Evolutionary conservation across 2,329 filamentous ascomycete genomes (phyloP), one percentile per base, ranked within the genome.

Genomic region (Fusarium albosuccineum): DNA sequence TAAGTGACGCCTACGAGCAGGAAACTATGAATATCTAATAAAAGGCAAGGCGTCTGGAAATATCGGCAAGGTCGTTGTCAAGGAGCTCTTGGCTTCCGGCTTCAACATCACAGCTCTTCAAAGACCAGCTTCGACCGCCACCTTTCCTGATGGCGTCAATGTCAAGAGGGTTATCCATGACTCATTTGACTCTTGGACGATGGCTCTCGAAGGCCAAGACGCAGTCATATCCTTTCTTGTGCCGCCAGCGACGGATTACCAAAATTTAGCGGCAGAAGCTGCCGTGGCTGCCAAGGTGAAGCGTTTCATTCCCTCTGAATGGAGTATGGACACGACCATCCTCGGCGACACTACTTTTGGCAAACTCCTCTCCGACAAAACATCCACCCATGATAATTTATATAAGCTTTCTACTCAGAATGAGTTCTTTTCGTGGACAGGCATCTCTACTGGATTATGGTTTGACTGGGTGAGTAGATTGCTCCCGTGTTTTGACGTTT

Each of bases 291-390:
- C 53, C n/a, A 41, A 34, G 53, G 53, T 57, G 44, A 48, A 27
- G 16, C 37, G 27, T 3, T 57, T 57, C 22, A 49, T 57, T 14
- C 42, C 53, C 2, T 57, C 53, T 1, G 53, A 57, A 49, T 57
- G 53, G 53, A 44, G 53, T 9, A 57, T 57, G 53, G 13, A 49
- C 42, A 57, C 53, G 26, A 49, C 34, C 16, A 57, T 57, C 16
- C 53, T 57, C 4, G 44, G 34, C 11, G 44, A 41, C 26, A 49
- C 33, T 14, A 34, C 49, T 4, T 57, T 57, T 6, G 42, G 53
- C 13, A 49, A 14, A 14, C 34, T 57, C 3, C 44, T 57, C 11
- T 22, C 53, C 9, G 53, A 57, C 13, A 51, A 51, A 14, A 51
- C 48, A 22, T 37, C 22, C 2, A 51, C 22, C 11, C 33, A 6